Base-by-base conservation (phyloP, 1,139 yeast species). In the Lizanozyma gosingica region DNA sequence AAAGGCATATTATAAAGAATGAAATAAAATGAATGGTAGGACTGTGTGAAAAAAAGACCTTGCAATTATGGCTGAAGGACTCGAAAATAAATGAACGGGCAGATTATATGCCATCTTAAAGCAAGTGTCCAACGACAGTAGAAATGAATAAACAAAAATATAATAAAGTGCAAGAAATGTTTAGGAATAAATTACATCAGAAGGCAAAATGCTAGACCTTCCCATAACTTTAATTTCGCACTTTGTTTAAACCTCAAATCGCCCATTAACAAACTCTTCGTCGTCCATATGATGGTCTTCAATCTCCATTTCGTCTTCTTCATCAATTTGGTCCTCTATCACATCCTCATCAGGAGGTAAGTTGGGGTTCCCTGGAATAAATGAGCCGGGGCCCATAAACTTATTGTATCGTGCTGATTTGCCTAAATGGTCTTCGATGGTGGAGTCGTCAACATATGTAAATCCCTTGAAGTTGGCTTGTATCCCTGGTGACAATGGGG, bases 391-490 rank as follows among this genome's bases (percentile, higher is more conserved):
- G 41, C 77, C 80, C 47, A 69, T 73, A 54, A 66, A 76, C 1
- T 75, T 60, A 46, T 67, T 69, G 45, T 69, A 66, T 41, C 74
- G 56, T 48, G 63, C 68, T 15, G 70, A 63, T 53, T 65, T 65
- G 39, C 73, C 69, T 48, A 83, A 82, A 57, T 83, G 87, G 51
- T 87, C 95, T 52, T 87, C 95, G 71, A 90, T 80, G 18, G 94
- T 77, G n/a, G 94, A 83, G 49, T 85, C 97, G 56, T 88, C 97
- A 37, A 92, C 97, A 60, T 85, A 92, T 0, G 97, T 90, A 59
- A 90, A 90, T 1, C 97, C 97, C 55, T 87, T 86, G 63, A 92
- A 92, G 56, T 88, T 88, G 41, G 94, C 97, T 64, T 92, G 98
- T 53, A 90, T 79, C 0, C 95, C 95, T 2, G 96, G 96, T 8